phyloP scores from a whole-genome alignment of 1,284 basidiomycete species.

The Cryptococcus jaspeensis region DNA sequence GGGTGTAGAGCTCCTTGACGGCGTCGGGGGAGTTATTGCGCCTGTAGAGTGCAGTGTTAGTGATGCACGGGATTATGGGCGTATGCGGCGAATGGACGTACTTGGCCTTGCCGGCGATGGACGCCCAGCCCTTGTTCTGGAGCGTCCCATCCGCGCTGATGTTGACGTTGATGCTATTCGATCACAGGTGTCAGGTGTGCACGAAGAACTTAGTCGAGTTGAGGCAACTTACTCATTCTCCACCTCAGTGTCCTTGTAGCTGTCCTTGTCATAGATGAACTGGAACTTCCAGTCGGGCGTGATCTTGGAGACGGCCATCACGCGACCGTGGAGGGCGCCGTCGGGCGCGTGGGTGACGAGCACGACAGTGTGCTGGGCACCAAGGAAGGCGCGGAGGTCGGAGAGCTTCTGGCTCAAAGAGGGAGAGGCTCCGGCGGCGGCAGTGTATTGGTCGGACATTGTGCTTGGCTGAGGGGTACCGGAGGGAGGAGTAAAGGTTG shows the following conservation, averaged over 20 bases:
- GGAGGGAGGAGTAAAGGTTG: conserved; percentile 3
- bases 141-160: conserved; percentile 68
- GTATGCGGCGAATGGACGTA: conserved; percentile 11
- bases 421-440: conserved; percentile 16
- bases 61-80: conserved; percentile 6
- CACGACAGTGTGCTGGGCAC: conserved; percentile 68
- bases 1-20: conserved; percentile 69
- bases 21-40: conserved; percentile 63
- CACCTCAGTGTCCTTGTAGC: conserved; percentile 74
- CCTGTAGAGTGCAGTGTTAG: conserved; percentile 31
- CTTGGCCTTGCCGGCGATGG: conserved; percentile 70
- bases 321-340: conserved; percentile 74
- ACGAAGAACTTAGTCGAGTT: no score
- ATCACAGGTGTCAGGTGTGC: neutral
- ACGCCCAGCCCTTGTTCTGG: conserved; percentile 75
- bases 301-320: conserved; percentile 67
- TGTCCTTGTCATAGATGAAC: conserved; percentile 75
- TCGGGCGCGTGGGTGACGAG: conserved; percentile 72
- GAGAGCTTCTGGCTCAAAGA: conserved; percentile 31
- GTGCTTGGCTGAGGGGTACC: no score
- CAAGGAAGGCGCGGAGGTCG: conserved; percentile 53
- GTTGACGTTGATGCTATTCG: conserved; percentile 62
- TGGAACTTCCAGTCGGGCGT: conserved; percentile 38
- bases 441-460: conserved; percentile 39
- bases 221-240: conserved; percentile 59